Conservation (phyloP, 129 eudicot species). For the Chrysanthemum seticuspe region DNA sequence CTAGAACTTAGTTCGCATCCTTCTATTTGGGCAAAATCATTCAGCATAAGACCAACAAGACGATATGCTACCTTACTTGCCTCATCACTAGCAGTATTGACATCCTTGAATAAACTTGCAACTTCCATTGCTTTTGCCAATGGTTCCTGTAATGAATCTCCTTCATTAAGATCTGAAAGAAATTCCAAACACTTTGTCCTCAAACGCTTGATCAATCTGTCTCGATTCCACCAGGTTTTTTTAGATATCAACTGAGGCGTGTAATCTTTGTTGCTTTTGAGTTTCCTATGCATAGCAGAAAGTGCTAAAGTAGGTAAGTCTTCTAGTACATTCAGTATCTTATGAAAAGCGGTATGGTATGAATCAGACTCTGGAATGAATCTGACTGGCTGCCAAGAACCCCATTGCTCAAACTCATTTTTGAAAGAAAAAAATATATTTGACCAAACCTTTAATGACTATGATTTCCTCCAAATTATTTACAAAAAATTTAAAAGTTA, state of each 20-base stretch:
- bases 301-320: no score
- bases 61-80: conserved; percentile 55
- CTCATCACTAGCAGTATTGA: conserved; percentile 57
- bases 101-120: conserved; percentile 45
- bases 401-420: no score
- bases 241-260: no score
- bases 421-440: no score
- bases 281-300: no score
- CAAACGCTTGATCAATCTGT: conserved; percentile 27
- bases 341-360: no score
- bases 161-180: conserved; percentile 41
- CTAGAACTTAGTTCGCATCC: conserved; percentile 36
- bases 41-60: conserved; percentile 55
- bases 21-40: conserved; percentile 46
- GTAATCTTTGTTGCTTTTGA: no score
- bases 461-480: no score
- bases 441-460: no score
- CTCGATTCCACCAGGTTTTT: conserved; percentile 21
- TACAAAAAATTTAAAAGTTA: no score
- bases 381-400: not conserved
- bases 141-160: conserved; percentile 41
- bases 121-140: conserved; percentile 62
- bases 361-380: conserved; percentile 26
- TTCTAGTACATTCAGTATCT: no score
- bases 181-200: conserved; percentile 3